Base-by-base conservation (phyloP, 352 stramenopile genomes). In the Globisporangium splendens region DNA sequence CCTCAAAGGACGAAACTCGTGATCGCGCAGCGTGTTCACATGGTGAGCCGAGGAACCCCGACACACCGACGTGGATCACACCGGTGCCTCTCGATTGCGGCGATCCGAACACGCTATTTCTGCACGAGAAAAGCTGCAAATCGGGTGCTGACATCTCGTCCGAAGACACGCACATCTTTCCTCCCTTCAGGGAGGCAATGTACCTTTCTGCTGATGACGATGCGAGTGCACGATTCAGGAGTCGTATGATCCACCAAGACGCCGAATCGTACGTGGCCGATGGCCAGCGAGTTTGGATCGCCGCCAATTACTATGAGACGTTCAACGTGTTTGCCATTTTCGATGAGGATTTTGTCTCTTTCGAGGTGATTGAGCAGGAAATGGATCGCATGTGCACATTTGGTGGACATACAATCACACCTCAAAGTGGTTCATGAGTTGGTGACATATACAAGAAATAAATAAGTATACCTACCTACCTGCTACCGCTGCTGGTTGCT, bases 81-180 rank as follows among this genome's bases (percentile, higher is more conserved):
- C 73, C 64, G 3, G 44, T 83, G 6, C 68, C 67, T 14, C 62
- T 87, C 14, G 65, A 84, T 22, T 44, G 69, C 21, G 63, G 74
- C 21, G 66, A 77, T n/a, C 48, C 54, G 1, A 38, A 66, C 46
- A 62, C 69, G 17, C 63, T 88, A 17, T 79, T 88, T 52, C 42
- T 80, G 15, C 65, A 59, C 4, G 64, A 78, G 24, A 53, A 68
- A 48, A 31, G 31, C 8, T 31, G 50, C 17, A 65, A 79, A 18
- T 38, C 57, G 46, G 69, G 68, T 10, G 69, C 46, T 0, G 74
- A 87, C 35, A 69, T 87, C 35, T 84, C 77, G 8, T 67, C 50
- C 6, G 65, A 72, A 35, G 66, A 79, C 14, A 47, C 73, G 1
- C 66, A 78, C 14, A 74, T 88, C 18, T 88, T 88, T 46, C 77